phyloP scores from a whole-genome alignment of 768 basidiomycete genomes.

The Postia placenta region DNA sequence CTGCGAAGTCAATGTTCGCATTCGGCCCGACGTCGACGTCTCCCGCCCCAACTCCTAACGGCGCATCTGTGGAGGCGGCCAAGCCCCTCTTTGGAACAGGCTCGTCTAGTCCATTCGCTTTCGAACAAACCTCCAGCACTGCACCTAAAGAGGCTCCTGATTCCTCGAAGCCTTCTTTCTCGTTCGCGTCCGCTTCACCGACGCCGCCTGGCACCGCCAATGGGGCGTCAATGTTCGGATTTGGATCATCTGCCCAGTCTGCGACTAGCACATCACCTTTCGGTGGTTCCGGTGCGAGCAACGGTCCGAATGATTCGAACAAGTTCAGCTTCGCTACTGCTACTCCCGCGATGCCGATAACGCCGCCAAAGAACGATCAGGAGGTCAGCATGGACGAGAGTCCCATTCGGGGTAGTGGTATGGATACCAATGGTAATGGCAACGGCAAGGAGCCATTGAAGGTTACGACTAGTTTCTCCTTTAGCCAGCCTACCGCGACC shows the following conservation, averaged over 20 bases:
- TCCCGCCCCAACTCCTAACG: conserved; percentile 22
- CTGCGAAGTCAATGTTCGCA: conserved; percentile 19
- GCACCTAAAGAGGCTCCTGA: conserved; percentile 25
- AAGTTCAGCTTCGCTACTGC: conserved; percentile 53
- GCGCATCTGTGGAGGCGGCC: conserved; percentile 29
- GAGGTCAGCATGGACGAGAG: conserved; percentile 82
- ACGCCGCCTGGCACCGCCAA: conserved; percentile 21
- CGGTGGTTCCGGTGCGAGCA: conserved; percentile 28
- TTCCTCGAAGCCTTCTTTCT: conserved; percentile 30
- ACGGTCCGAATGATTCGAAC: conserved; percentile 36
- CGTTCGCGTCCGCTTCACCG: conserved; percentile 26
- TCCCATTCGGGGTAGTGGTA: conserved; percentile 49
- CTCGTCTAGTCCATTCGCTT: conserved; percentile 35
- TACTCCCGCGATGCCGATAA: conserved; percentile 38
- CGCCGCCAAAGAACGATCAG: conserved; percentile 60
- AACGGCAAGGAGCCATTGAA: conserved; percentile 12
- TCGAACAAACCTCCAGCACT: conserved; percentile 29
- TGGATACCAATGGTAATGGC: conserved; percentile 35
- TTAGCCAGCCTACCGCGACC: conserved; percentile 29
- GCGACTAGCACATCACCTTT: conserved; percentile 40
- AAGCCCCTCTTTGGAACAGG: conserved; percentile 36
- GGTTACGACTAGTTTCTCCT: conserved; percentile 31
- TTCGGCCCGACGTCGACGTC: conserved; percentile 22
- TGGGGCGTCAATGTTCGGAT: conserved; percentile 33
- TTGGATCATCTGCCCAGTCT: conserved; percentile 31